These are phyloP conservation scores for Ceratopteris richardii DNA, from an alignment of 75 land plant genomes.

Conservation along the genomic window DNA sequence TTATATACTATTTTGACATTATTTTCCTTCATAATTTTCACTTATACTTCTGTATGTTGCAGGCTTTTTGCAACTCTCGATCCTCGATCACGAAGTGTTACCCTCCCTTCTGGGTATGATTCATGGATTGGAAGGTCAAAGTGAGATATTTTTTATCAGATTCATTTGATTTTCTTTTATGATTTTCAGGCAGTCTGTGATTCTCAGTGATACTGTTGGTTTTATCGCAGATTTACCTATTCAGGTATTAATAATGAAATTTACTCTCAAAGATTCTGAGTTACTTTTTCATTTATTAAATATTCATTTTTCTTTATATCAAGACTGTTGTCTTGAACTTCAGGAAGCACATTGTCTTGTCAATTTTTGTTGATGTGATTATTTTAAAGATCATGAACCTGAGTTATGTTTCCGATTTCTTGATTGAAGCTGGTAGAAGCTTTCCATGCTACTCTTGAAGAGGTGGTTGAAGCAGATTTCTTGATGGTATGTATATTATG, in stretches of 20 bases:
- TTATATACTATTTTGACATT: too few relatives aligned
- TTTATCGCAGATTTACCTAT: constrained; percentile 93
- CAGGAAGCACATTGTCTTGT: too few relatives aligned
- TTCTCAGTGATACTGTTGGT: constrained; percentile 96
- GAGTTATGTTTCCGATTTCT: not conserved
- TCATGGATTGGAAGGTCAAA: not conserved
- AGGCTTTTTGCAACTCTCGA: constrained; percentile 97
- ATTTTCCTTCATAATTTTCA: too few relatives aligned
- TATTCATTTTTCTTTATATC: too few relatives aligned
- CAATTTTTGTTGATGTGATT: not conserved
- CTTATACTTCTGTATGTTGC: constrained; percentile 1
- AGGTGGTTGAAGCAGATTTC: constrained; percentile 58
- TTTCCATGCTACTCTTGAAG: constrained; percentile 97
- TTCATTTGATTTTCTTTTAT: not conserved
- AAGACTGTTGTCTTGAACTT: too few relatives aligned
- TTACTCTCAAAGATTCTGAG: not conserved
- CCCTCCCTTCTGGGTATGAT: constrained; percentile 90
- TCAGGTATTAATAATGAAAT: constrained; percentile 51
- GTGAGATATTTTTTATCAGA: not conserved
- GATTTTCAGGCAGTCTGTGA: constrained; percentile 54
- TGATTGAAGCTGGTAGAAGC: constrained; percentile 76
- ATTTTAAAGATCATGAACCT: too few relatives aligned
- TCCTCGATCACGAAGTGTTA: constrained; percentile 65
- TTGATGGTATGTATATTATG: constrained; percentile 18
- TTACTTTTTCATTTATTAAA: not conserved